These are phyloP conservation scores for Linnemannia zychae DNA, from an alignment of 192 early-diverging fungal species.

Conservation along the genomic window DNA sequence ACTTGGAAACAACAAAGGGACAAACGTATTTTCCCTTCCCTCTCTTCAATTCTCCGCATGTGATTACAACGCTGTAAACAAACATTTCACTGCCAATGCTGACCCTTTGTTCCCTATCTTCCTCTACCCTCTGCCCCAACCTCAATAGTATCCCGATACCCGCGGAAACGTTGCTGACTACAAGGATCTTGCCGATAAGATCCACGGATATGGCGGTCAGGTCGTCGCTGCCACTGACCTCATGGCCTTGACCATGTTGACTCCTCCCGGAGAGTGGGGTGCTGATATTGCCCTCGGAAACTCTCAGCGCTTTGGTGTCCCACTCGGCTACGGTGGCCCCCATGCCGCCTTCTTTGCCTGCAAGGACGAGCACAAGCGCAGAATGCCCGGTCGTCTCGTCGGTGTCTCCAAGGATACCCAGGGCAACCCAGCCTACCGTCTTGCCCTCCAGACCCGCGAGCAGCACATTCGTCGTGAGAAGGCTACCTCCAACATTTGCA, in stretches of 20 bases:
- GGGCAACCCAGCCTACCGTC: slow-evolving; percentile 92
- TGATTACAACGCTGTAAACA: not conserved
- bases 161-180: slow-evolving; percentile 90
- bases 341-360: slow-evolving; percentile 99
- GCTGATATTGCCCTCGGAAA: slow-evolving; percentile 99
- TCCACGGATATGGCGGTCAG: slow-evolving; percentile 86
- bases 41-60: not conserved
- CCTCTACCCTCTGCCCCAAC: not conserved
- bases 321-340: slow-evolving; percentile 98
- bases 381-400: slow-evolving; percentile 96
- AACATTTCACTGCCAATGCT: slow-evolving; percentile 11
- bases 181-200: slow-evolving; percentile 79
- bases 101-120: slow-evolving; percentile 29
- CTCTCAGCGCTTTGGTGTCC: slow-evolving; percentile 98
- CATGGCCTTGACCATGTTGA: slow-evolving; percentile 91
- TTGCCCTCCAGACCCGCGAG: slow-evolving; percentile 97
- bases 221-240: slow-evolving; percentile 95
- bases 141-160: slow-evolving; percentile 91
- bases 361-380: slow-evolving; percentile 91
- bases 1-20: not conserved
- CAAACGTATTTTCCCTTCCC: not conserved
- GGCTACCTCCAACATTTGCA: slow-evolving; percentile 99
- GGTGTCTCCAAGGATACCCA: slow-evolving; percentile 94
- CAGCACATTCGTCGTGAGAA: slow-evolving; percentile 99
- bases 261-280: slow-evolving; percentile 95